These are phyloP conservation scores for Microbotryum violaceum DNA, from an alignment of 1,284 basidiomycete genomes.

Conservation along the genomic window DNA sequence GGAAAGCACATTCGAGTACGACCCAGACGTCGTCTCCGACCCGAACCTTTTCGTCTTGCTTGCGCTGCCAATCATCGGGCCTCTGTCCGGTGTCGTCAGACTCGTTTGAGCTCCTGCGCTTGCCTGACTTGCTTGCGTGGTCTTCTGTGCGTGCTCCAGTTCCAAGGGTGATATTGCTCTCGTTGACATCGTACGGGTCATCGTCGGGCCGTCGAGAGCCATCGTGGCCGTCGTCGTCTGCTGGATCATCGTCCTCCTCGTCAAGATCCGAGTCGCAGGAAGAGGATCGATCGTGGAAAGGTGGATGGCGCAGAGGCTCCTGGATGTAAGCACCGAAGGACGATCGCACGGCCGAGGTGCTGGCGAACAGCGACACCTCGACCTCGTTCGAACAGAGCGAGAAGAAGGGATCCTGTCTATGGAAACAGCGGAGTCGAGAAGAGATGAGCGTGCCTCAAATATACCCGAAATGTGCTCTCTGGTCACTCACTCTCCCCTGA, in stretches of 20 bases:
- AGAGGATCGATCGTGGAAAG: too few relatives aligned
- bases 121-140: neutral
- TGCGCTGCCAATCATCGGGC: neutral
- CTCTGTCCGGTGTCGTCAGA: neutral
- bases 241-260: neutral
- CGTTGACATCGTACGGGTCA: neutral
- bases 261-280: neutral
- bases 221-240: neutral
- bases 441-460: neutral
- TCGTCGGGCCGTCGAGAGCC: neutral
- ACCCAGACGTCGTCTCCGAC: slow-evolving; percentile 27
- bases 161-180: slow-evolving; percentile 4
- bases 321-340: slow-evolving; percentile 19
- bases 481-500: slow-evolving; percentile 8
- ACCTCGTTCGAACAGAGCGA: slow-evolving; percentile 28
- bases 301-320: neutral
- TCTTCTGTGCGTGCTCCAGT: neutral
- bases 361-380: slow-evolving; percentile 32
- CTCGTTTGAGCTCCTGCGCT: neutral
- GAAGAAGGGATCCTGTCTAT: slow-evolving; percentile 31
- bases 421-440: neutral
- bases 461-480: neutral
- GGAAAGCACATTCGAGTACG: slow-evolving; percentile 31
- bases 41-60: slow-evolving; percentile 2
- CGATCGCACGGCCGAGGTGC: slow-evolving; percentile 13